These are phyloP conservation scores for Dictyostelium brefeldianum DNA, from an alignment of 78 protist species.

Conservation along the genomic window DNA sequence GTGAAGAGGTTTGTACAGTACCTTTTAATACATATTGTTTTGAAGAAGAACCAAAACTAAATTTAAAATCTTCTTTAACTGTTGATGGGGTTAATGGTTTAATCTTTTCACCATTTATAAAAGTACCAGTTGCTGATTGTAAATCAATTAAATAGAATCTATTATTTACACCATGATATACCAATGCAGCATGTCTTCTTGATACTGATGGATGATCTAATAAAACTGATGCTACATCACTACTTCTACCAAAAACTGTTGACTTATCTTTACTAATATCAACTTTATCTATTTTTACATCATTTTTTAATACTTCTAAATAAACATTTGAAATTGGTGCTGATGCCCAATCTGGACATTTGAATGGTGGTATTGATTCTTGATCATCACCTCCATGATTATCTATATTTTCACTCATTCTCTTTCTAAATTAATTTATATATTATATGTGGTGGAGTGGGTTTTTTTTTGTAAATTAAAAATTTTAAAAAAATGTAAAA, in stretches of 20 bases:
- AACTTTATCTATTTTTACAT: constrained; percentile 14
- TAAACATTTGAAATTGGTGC: constrained; percentile 6
- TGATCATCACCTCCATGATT: neutral
- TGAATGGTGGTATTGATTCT: constrained; percentile 29
- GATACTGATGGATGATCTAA: constrained; percentile 82
- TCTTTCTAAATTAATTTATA: neutral
- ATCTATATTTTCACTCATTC: neutral
- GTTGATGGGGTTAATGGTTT: constrained; percentile 45
- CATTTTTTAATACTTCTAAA: constrained; percentile 52
- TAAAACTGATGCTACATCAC: constrained; percentile 10
- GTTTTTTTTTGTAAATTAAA: too few species aligned
- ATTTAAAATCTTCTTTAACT: constrained; percentile 36
- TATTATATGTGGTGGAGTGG: neutral
- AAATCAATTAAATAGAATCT: constrained; percentile 76
- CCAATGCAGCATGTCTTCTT: constrained; percentile 75
- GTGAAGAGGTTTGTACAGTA: neutral
- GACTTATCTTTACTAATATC: constrained; percentile 26
- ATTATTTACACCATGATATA: constrained; percentile 74
- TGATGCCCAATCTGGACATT: constrained; percentile 48
- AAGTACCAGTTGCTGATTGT: constrained; percentile 61
- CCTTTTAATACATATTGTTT: constrained; percentile 45
- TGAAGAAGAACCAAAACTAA: constrained; percentile 50
- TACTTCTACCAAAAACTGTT: constrained; percentile 63
- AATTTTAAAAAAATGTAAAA: neutral
- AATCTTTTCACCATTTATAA: constrained; percentile 42